Base-by-base conservation (phyloP, 2,329 filamentous ascomycete species). In the Knufia petricola region DNA sequence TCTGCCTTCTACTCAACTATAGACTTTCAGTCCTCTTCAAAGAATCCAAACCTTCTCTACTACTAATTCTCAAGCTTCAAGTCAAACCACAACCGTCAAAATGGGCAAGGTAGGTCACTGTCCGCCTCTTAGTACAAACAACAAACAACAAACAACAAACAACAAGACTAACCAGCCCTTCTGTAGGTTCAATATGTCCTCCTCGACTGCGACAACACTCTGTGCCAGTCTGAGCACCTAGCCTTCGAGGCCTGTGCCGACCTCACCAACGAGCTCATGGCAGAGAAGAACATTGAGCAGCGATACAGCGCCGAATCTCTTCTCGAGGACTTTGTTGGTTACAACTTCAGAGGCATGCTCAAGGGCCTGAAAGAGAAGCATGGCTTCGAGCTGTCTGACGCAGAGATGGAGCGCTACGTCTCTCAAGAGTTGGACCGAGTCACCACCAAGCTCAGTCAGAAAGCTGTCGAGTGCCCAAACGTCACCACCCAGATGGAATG, bases 211-310 rank as follows among this genome's bases (percentile, higher is more conserved):
- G 71, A 95, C 78, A 95, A 95, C 78, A 95, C 88, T 55, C 87
- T 95, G 66, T 87, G 92, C 66, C 82, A 94, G 61, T 94, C 87
- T 50, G 88, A 95, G 74, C 83, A 85, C 63, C 78, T 94, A 59
- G 89, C 88, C 64, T 95, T 95, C 67, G 87, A 90, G 71, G 88
- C 87, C 58, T 95, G 88, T 69, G 87, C 88, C 61, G 85, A 87
- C 55, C 82, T 95, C 58, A 85, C 88, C 74, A 95, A 95, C 71
- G 75, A 89, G 68, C 87, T 95, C 65, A 81, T 90, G 65, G 74
- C 76, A 59, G 76, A 77, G 62, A 76, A 84, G 63, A 70, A 74
- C 59, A 73, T 87, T 60, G 62, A 73, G 15, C 75, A 79, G 58
- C 79, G 77, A 64, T 95, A 94, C 74, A 88, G 85, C 6, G 86